phyloP scores from a whole-genome alignment of 2,329 filamentous ascomycete genomes.

The Cladophialophora yegresii region DNA sequence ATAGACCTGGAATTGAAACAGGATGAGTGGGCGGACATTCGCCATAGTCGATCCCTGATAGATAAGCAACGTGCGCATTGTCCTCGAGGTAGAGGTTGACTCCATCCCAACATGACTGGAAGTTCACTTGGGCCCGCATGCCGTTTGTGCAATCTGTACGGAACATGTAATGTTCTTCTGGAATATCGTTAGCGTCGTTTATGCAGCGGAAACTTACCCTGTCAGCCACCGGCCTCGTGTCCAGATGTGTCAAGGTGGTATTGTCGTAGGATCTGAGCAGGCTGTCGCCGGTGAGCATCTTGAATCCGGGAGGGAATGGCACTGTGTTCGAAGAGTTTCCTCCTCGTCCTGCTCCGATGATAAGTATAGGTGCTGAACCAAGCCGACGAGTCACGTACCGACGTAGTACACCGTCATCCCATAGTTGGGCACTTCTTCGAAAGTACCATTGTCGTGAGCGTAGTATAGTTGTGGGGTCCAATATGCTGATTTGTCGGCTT shows the following conservation, averaged over 20 bases:
- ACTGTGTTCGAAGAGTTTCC: constrained; percentile 58
- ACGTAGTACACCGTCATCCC: constrained; percentile 44
- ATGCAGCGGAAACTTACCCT: constrained; percentile 87
- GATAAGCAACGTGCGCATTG: constrained; percentile 74
- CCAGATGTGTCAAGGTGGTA: constrained; percentile 37
- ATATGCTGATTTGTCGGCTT: constrained; percentile 82
- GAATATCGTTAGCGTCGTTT: constrained; percentile 55
- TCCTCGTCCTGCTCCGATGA: constrained; percentile 40
- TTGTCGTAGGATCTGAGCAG: constrained; percentile 51
- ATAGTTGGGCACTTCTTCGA: constrained; percentile 48
- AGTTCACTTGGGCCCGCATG: constrained; percentile 79
- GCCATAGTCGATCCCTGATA: constrained; percentile 73
- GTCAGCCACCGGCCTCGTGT: constrained; percentile 64
- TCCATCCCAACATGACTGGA: constrained; percentile 88
- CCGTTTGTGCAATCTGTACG: constrained; percentile 77
- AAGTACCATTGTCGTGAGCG: constrained; percentile 62
- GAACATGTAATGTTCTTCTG: constrained; percentile 72
- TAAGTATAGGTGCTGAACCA: constrained; percentile 40
- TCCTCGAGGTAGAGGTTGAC: constrained; percentile 57
- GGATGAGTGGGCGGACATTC: constrained; percentile 71
- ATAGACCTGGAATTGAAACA: constrained; percentile 69
- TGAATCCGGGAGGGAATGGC: constrained; percentile 75
- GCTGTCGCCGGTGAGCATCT: constrained; percentile 78
- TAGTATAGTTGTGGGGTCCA: constrained; percentile 83
- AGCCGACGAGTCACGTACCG: constrained; percentile 35